phyloP scores from a whole-genome alignment of 2,329 filamentous ascomycete genomes.

The Botrytis deweyae region DNA sequence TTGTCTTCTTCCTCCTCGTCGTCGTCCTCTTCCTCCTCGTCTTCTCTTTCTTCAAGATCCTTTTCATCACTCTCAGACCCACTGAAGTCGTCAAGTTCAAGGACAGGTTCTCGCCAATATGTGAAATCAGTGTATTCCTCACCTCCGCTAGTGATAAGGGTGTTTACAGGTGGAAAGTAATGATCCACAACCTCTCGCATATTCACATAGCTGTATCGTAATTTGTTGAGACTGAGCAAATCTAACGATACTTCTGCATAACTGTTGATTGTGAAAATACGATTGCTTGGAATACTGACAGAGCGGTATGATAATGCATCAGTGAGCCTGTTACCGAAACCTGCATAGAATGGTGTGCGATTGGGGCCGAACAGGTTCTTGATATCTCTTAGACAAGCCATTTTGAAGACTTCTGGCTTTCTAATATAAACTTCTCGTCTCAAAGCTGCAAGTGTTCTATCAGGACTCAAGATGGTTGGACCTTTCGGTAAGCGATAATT shows the following conservation, averaged over 20 bases:
- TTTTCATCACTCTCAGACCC: conserved; percentile 69
- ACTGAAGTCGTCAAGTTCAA: conserved; percentile 85
- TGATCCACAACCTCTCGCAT: conserved; percentile 98
- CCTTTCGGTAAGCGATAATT: conserved; percentile 82
- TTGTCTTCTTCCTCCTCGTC: conserved; percentile 50
- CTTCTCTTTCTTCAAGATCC: conserved; percentile 54
- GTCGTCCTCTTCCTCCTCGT: conserved; percentile 50
- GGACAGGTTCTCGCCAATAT: conserved; percentile 85
- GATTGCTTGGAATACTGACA: conserved; percentile 88
- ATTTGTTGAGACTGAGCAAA: conserved; percentile 84
- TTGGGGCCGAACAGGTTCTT: conserved; percentile 78
- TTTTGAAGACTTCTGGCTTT: conserved; percentile 98
- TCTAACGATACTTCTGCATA: conserved; percentile 95
- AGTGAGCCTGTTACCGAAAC: conserved; percentile 93
- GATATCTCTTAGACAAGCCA: conserved; percentile 95
- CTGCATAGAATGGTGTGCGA: conserved; percentile 87
- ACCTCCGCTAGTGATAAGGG: conserved; percentile 82
- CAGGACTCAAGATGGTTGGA: conserved; percentile 91
- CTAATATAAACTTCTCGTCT: conserved; percentile 90
- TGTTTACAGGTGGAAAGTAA: conserved; percentile 90
- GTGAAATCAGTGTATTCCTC: conserved; percentile 97
- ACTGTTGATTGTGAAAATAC: conserved; percentile 98
- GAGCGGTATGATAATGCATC: conserved; percentile 95
- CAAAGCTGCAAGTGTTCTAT: conserved; percentile 90
- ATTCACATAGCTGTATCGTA: conserved; percentile 94